A percentile compares a stretch with the other conserved stretches of the same genome.
Conservation (phyloP, 305 asterid genomes). For the Fraxinus albicans region DNA sequence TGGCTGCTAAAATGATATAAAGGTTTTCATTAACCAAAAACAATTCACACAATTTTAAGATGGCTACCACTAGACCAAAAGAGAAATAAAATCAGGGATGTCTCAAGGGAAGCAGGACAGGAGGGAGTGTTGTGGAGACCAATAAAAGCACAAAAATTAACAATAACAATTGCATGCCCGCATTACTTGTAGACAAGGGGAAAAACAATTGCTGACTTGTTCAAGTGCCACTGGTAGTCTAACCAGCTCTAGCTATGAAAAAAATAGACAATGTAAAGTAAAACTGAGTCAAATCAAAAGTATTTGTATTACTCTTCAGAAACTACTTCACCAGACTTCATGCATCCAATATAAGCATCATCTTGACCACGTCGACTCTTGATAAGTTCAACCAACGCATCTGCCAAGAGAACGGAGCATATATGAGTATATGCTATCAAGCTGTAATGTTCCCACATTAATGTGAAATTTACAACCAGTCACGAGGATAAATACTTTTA, state of each 20-base stretch:
- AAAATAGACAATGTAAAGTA: not conserved
- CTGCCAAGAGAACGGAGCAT: conserved; percentile 37
- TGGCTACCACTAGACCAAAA: not conserved
- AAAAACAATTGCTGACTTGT: not conserved
- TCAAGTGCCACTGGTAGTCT: not conserved
- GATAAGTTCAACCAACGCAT: conserved; percentile 73
- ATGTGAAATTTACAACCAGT: not conserved
- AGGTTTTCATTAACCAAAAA: not conserved
- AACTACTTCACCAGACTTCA: conserved; percentile 92
- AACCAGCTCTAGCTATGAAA: not conserved
- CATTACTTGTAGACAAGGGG: not conserved
- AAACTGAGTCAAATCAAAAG: conserved; percentile 22
- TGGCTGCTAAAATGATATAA: not conserved
- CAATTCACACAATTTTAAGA: not conserved
- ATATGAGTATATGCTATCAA: not conserved
- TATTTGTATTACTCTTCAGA: conserved; percentile 66
- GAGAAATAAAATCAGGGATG: not conserved
- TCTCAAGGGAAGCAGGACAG: not conserved
- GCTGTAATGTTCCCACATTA: not conserved
- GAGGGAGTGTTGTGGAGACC: not conserved
- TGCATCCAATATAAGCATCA: conserved; percentile 91
- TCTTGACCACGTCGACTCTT: conserved; percentile 69
- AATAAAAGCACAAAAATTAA: not conserved
- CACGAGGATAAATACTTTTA: not conserved
- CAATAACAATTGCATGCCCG: not conserved